A percentile compares a stretch with the other conserved stretches of the same genome.
Evolutionary conservation across 2,329 filamentous ascomycete species (phyloP).

Genomic region (Elsinoe ampelina): DNA sequence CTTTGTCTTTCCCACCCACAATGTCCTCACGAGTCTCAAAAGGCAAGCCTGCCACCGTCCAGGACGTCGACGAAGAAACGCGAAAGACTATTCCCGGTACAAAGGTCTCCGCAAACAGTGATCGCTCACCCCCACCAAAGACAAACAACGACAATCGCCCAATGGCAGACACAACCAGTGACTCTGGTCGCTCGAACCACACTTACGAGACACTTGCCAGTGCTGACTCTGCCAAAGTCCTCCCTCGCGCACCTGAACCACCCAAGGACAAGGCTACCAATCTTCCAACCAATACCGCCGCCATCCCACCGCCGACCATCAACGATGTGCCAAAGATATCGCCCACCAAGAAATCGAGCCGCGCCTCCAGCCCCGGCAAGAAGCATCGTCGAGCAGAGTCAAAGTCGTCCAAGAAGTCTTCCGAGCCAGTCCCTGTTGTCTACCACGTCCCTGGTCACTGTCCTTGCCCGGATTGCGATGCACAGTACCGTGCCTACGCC

Average conservation of each 20-base stretch:
- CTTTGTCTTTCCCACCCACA: background rate
- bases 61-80: slow-evolving; percentile 7
- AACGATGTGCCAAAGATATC: background rate
- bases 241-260: slow-evolving; percentile 1
- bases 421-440: background rate
- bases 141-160: background rate
- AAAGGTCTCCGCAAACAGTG: slow-evolving; percentile 5
- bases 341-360: slow-evolving; percentile 8
- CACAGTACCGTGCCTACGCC: background rate
- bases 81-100: background rate
- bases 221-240: slow-evolving; percentile 2
- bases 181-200: slow-evolving; percentile 10
- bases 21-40: slow-evolving; percentile 5
- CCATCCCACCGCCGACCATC: background rate
- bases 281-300: background rate
- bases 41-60: slow-evolving; percentile 6
- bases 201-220: slow-evolving; percentile 11
- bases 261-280: slow-evolving; percentile 3
- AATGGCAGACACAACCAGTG: background rate
- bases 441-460: background rate
- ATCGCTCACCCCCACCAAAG: background rate
- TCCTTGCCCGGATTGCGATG: background rate
- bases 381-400: slow-evolving; percentile 6
- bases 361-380: slow-evolving; percentile 5
- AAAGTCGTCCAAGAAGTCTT: slow-evolving; percentile 6